These are phyloP conservation scores for Fomes fomentarius DNA, from an alignment of 1,284 basidiomycete genomes.

Conservation along the genomic window DNA sequence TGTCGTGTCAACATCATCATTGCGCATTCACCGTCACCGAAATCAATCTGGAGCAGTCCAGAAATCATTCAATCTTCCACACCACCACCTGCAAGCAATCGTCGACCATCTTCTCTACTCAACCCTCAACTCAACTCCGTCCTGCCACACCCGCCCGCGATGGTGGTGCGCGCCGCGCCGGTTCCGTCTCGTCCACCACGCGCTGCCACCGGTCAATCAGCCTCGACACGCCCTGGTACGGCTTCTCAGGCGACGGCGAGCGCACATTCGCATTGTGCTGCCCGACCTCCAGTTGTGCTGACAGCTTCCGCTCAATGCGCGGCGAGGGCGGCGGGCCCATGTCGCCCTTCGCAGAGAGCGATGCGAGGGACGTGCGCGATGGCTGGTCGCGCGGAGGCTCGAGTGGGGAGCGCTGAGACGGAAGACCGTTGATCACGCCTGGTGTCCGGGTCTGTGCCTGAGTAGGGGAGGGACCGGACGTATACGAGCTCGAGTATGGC, in stretches of 20 bases:
- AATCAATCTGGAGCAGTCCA: background rate
- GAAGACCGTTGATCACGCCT: conserved; percentile 21
- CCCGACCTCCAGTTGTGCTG: conserved; percentile 34
- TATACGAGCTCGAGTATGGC: conserved; percentile 19
- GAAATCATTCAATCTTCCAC: too few relatives aligned
- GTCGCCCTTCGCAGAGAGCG: background rate
- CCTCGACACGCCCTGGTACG: conserved; percentile 79
- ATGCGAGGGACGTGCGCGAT: conserved; percentile 12
- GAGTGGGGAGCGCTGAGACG: conserved; percentile 30
- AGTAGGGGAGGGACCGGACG: conserved; percentile 3
- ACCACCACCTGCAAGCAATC: too few relatives aligned
- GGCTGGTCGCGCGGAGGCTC: conserved; percentile 18
- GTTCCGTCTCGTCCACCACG: conserved; percentile 66
- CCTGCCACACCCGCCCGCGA: too few relatives aligned
- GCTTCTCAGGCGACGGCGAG: conserved; percentile 70
- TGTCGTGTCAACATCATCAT: background rate
- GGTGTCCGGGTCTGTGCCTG: background rate
- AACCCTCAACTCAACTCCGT: conserved; percentile 14
- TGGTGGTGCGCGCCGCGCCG: conserved; percentile 19
- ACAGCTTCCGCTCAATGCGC: conserved; percentile 16
- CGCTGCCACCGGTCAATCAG: conserved; percentile 85
- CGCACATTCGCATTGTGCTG: conserved; percentile 29
- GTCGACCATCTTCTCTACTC: background rate
- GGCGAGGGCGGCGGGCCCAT: conserved; percentile 19
- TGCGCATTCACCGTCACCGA: background rate